Base-by-base conservation (phyloP, 2,329 filamentous ascomycete genomes). In the Epichloe aotearoae region DNA sequence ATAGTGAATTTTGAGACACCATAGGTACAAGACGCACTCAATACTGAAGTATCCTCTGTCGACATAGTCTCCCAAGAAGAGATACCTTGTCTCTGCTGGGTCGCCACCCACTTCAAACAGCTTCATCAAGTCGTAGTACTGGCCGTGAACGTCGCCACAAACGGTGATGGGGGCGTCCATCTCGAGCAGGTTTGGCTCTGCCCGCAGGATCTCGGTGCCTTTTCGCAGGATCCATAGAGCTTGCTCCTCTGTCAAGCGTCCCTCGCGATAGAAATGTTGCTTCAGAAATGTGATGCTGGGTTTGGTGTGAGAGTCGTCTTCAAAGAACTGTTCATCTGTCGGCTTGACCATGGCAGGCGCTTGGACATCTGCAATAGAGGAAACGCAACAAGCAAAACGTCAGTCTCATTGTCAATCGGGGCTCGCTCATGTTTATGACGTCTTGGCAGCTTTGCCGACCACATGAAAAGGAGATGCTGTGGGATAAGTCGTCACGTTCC, bases 111-210 rank as follows among this genome's bases (percentile, higher is more conserved):
- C 93, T 70, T 98, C 93, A 63, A 98, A 98, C 36, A 98, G 78
- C 76, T 98, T 98, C 93, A 98, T 98, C 65, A 98, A 72, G 69
- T 98, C 93, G 69, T 95, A 98, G 73, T 97, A 98, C 72, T 98
- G 93, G 59, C 93, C 93, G 69, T 98, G 93, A 50, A 98, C 90
- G 64, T 98, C 93, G 65, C 93, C 93, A 63, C 93, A 98, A 47
- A 98, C 93, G 10, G 93, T 98, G 65, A 98, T 98, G 54, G 93
- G 93, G 40, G 93, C 93, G 69, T 98, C 93, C 93, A 98, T 98
- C 75, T 98, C 93, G 59, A 98, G 77, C 57, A 98, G 75, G 69
- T 97, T 98, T 57, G 93, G 91, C 72, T 98, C 93, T 55, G 84
- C 77, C 64, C 84, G 85, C 62, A 98, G 76, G 47, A 98, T 72